Evolutionary conservation across 1,284 basidiomycete species (phyloP).

Genomic region (Sporisorium sorghi): DNA sequence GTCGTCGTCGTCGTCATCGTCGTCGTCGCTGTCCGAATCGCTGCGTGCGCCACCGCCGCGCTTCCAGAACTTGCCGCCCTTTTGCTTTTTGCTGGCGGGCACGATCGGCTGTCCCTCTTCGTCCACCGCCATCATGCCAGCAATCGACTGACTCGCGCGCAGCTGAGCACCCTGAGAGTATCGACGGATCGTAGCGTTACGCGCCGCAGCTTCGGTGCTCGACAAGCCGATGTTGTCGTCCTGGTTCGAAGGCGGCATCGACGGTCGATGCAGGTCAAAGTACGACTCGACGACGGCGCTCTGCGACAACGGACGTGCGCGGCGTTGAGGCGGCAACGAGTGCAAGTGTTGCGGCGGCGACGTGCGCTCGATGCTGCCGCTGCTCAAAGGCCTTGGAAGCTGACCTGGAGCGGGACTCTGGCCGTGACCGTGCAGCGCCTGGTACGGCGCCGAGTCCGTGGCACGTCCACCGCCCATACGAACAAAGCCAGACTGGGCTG

Average conservation of each 20-base stretch:
- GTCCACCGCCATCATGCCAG: constrained; percentile 51
- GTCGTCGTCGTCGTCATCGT: constrained; percentile 29
- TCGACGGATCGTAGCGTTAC: constrained; percentile 32
- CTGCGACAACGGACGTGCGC: constrained; percentile 37
- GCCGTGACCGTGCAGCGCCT: constrained; percentile 20
- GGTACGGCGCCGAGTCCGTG: constrained; percentile 53
- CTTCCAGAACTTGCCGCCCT: constrained; percentile 48
- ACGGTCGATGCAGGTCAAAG: constrained; percentile 27
- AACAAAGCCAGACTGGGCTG: constrained; percentile 51
- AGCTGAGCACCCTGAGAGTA: constrained; percentile 43
- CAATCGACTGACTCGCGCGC: constrained; percentile 41
- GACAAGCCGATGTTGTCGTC: constrained; percentile 28
- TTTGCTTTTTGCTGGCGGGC: constrained; percentile 21
- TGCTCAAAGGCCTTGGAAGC: constrained; percentile 24
- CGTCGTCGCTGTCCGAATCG: constrained; percentile 39
- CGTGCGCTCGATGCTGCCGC: constrained; percentile 34
- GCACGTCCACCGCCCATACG: constrained; percentile 58
- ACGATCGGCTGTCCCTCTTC: constrained; percentile 43
- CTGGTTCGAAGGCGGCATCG: constrained; percentile 12
- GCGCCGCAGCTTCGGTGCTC: constrained; percentile 44
- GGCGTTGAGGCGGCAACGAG: constrained; percentile 22
- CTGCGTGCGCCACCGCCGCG: constrained; percentile 21
- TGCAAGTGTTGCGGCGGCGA: constrained; percentile 26
- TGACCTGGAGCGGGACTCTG: constrained; percentile 2
- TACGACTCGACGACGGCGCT: constrained; percentile 30